These are phyloP conservation scores for Verticillium alfalfae DNA, from an alignment of 2,329 filamentous ascomycete genomes.

Conservation along the genomic window DNA sequence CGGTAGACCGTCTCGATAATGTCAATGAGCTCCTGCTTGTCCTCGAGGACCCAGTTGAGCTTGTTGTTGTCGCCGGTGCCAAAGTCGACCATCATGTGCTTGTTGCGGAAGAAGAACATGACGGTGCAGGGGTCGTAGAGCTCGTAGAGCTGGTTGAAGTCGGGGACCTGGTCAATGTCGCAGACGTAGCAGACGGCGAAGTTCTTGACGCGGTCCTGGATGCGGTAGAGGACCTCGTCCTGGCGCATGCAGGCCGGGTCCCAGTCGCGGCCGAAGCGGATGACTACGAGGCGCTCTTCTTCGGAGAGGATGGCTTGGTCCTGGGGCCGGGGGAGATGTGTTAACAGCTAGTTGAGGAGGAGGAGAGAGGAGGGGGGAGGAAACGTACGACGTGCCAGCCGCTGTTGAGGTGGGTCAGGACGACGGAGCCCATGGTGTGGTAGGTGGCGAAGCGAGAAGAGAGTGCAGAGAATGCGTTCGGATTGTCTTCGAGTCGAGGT, in stretches of 20 bases:
- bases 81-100: slow-evolving; percentile 98
- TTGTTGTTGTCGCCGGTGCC: slow-evolving; percentile 99
- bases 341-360: slow-evolving; percentile 16
- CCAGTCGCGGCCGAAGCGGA: slow-evolving; percentile 85
- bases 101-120: slow-evolving; percentile 97
- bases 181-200: slow-evolving; percentile 70
- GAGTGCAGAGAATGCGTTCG: not conserved
- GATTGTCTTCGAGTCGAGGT: not conserved
- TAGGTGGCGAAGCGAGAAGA: too few relatives aligned
- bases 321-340: not conserved
- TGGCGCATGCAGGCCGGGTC: slow-evolving; percentile 70
- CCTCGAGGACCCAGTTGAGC: slow-evolving; percentile 76
- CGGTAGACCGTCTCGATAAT: slow-evolving; percentile 98
- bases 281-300: slow-evolving; percentile 88
- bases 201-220: slow-evolving; percentile 82
- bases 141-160: slow-evolving; percentile 71
- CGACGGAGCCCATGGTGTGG: slow-evolving; percentile 66
- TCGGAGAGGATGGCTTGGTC: slow-evolving; percentile 43
- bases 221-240: slow-evolving; percentile 91
- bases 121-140: slow-evolving; percentile 88
- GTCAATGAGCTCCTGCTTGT: slow-evolving; percentile 98
- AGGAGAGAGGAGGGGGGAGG: slow-evolving; percentile 51
- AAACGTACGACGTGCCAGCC: slow-evolving; percentile 99
- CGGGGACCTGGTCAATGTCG: slow-evolving; percentile 84
- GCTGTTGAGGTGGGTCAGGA: slow-evolving; percentile 82